Conservation (phyloP, 805 yeast genomes). For the Barnettozyma vustinii region DNA sequence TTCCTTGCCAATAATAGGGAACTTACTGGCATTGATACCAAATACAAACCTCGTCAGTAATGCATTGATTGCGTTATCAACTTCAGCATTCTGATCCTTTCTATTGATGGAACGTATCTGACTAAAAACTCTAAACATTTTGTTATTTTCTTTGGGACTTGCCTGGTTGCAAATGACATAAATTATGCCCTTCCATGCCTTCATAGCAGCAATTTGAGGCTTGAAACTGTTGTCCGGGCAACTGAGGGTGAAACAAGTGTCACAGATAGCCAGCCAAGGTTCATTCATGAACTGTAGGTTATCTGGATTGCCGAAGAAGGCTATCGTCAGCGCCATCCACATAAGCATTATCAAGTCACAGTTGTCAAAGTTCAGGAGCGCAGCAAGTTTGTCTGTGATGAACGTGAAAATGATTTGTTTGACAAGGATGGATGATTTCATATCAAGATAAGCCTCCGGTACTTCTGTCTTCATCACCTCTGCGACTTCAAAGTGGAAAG, state of each 20-base stretch:
- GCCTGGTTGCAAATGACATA: constrained; percentile 3
- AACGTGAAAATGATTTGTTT: constrained; percentile 3
- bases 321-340: constrained; percentile 21
- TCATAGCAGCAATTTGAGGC: not conserved
- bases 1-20: not conserved
- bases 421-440: constrained; percentile 11
- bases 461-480: constrained; percentile 10
- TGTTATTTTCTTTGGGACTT: not conserved
- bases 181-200: constrained; percentile 6
- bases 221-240: not conserved
- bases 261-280: constrained; percentile 5
- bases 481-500: constrained; percentile 17
- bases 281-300: not conserved
- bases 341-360: constrained; percentile 5
- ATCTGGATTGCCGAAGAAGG: constrained; percentile 10
- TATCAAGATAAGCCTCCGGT: not conserved
- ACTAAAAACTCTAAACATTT: not conserved
- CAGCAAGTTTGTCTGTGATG: not conserved
- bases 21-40: not conserved
- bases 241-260: not conserved
- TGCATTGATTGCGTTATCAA: not conserved
- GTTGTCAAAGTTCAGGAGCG: not conserved
- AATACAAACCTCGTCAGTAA: not conserved
- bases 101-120: not conserved
- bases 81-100: not conserved